Base-by-base conservation (phyloP, 257 asterid species). In the Gentiana macrophylla region DNA sequence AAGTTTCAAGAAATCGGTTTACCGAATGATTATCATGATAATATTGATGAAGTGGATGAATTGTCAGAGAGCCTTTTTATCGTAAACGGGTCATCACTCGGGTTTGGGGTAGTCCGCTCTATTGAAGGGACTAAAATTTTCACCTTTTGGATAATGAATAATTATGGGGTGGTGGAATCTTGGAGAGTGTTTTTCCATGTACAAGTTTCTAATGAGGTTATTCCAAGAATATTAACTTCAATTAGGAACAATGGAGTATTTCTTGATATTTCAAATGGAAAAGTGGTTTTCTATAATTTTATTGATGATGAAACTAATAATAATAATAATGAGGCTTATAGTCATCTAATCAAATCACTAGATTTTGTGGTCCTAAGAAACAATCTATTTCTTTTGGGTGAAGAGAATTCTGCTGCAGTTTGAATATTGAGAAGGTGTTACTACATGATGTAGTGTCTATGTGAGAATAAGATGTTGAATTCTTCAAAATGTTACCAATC, bases 141-240 rank as follows among this genome's bases (percentile, higher is more conserved):
- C 32, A 12, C 57, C 5, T n/a, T 61, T 52, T 55, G 71, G 71
- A 41, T 48, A 1, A 60, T 60, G 74, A 47, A 13, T 53, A 64
- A 72, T 37, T 72, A 72, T 55, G 74, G 59, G 13, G 56, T 50
- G 1, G 47, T 4, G 0, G 33, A 49, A 32, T 72, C 70, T 5
- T 72, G 70, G 73, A 62, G 46, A 8, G 35, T 47, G n/a, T n/a
- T 44, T 7, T 37, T 51, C 49, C 24, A 48, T 3, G 7, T 62
- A 32, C 7, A 38, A 38, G 32, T 7, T 12, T 2, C 45, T 12
- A 38, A 12, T 2, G 52, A 6, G 4, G 10, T 35, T 5, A 4
- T 57, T 5, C 6, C 2, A 1, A 45, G 12, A 24, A 48, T 32
- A 8, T 24, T 4, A 32, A 10, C 36, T 15, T 32, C 12, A 51